Evolutionary conservation across 148 eudicot species (phyloP), one percentile per base, ranked within the genome.

Genomic region (Camellia lanceoleosa): DNA sequence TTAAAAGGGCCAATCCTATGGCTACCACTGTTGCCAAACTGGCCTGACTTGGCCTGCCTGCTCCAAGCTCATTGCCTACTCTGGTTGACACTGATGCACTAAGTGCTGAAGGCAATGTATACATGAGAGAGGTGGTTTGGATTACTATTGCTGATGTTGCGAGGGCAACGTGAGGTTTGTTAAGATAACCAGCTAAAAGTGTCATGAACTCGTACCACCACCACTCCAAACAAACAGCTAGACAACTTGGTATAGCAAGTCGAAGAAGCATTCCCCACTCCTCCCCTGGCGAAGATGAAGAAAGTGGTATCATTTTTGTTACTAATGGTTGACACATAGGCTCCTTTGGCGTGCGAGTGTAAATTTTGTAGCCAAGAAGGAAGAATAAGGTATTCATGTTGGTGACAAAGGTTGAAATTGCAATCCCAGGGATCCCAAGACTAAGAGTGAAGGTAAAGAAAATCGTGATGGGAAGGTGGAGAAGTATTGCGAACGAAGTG

Each of bases 201-300:
- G 94, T 94, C 98, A 94, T 92, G 76, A 94, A 83, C 77, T 94
- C 96, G 23, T 94, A 94, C 98, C 98, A 94, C 98, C 98, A 94
- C 98, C 98, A 94, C 70, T 94, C 98, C 73, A 94, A 74, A 79
- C 98, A 94, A 61, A 94, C 92, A 7, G 86, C 91, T 41, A 94
- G 76, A 74, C 97, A 94, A 81, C 94, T 92, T 20, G 94, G 91
- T 82, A 90, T 74, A 47, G 97, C 89, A 72, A 94, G 91, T 79
- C 86, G 81, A 78, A 92, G 90, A 38, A 94, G 91, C 62, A 86
- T 88, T 61, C 85, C 78, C 97, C 94, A 94, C 52, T 86, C 91
- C 42, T 86, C 86, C 68, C 91, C 83, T 14, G 66, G 18, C 54
- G 89, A 87, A 71, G 71, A 46, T 71, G 81, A 71, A 68, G 83